Base-by-base conservation (phyloP, 2,329 filamentous ascomycete species). In the Epichloe aotearoae region DNA sequence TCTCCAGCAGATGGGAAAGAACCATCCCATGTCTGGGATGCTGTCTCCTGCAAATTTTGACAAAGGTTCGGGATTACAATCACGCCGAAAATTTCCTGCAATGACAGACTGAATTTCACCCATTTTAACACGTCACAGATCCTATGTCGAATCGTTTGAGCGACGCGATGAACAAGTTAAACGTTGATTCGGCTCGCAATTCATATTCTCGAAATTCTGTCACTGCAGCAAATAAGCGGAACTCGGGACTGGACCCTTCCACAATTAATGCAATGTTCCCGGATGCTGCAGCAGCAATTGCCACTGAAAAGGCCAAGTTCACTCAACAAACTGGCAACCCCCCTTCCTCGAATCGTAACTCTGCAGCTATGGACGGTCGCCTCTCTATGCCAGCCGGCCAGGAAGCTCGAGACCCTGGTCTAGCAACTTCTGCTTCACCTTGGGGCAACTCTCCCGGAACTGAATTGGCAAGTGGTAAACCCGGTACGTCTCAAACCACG, bases 231-330 rank as follows among this genome's bases (percentile, higher is more conserved):
- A 80, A 83, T 48, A 97, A 96, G 73, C 84, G 93, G 59, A 93
- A 95, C 66, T 97, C 93, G 44, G 89, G 86, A n/a, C 81, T 98
- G 51, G 91, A 97, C 64, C 78, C 88, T 5, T 88, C 84, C 34
- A 94, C 88, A 23, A 96, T 98, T 69, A 95, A 95, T 69, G 89
- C 88, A 61, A 97, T 98, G 93, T 98, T 98, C 67, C 93, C 93
- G 6, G 93, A 98, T 72, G 93, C 93, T 43, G 93, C 93, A 14
- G 91, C 91, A 41, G 93, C 93, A n/a, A 97, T 98, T 66, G 91
- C 91, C 26, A 95, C 93, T 54, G 91, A 98, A 69, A 96, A 96
- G 73, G 91, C 90, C 52, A 94, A 96, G 66, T 97, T 94, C 64
- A 94, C 90, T 17, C 90, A 96, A 66, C 87, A 95, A 65, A 95